Base-by-base conservation (phyloP, 257 asterid species). In the Schizonepeta tenuifolia region DNA sequence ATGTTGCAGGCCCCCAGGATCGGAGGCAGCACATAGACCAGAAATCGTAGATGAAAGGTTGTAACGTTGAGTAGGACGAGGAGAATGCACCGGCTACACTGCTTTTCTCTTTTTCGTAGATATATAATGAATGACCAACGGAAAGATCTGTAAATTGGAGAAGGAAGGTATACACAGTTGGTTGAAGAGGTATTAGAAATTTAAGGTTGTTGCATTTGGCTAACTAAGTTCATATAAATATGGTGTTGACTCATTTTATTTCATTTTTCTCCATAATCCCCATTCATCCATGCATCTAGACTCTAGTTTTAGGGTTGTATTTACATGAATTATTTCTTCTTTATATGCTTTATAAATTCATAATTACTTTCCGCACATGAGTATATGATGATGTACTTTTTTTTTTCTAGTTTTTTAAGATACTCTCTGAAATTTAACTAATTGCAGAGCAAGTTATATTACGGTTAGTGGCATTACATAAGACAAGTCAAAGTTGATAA, bases 1-100 rank as follows among this genome's bases (percentile, higher is more conserved):
- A 15, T 5, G 20, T 24, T 64, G 73, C 83, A 85, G 90, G 88
- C 90, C 56, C 85, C 88, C n/a, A 83, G 69, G 78, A 70, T 75
- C 22, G 90, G 90, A 79, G 78, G 71, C 67, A 76, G 71, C 67
- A 76, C 78, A 73, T 74, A 72, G 70, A 9, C 35, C 46, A 33
- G 78, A 59, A 70, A 53, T 7, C 63, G 80, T 80, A 80, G 59
- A 83, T 75, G 81, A 56, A 75, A 61, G 75, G 38, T 57, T 69
- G 65, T 69, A 62, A 35, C 73, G 22, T 65, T 54, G 63, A 71
- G 67, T 72, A 82, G 78, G 65, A 65, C 43, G 76, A 58, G 71
- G 50, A 69, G 35, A 36, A 35, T 64, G 60, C 62, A 33, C 28
- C 36, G 18, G 10, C 56, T 43, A 21, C 9, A 31, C 66, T 51